Percentiles rank a stretch among this genome's conserved stretches.
Evolutionary conservation across 2,329 filamentous ascomycete genomes (phyloP).

Genomic region (Immersiporthe knoxdaviesiana): DNA sequence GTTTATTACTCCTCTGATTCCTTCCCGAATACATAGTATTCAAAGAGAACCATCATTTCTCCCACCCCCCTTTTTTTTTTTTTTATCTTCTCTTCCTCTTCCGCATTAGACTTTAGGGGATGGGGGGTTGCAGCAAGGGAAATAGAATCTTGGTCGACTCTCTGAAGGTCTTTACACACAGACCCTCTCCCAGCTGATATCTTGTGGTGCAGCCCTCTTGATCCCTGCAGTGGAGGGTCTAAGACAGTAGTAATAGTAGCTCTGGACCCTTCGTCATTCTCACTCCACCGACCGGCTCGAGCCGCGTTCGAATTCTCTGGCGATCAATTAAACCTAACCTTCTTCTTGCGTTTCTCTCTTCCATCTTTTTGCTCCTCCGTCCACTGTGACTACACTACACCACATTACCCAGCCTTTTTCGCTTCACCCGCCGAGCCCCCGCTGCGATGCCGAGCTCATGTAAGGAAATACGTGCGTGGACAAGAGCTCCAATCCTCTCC

Average conservation of each 20-base stretch:
- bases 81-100: too few relatives aligned
- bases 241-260: background rate
- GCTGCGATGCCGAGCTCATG: constrained; percentile 85
- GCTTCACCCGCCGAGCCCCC: background rate
- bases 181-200: background rate
- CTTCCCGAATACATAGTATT: background rate
- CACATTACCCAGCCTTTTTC: background rate
- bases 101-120: too few relatives aligned
- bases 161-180: too few relatives aligned
- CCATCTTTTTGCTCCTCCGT: background rate
- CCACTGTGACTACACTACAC: background rate
- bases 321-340: background rate
- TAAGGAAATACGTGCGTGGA: constrained; percentile 84
- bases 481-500: background rate
- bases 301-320: constrained; percentile 4
- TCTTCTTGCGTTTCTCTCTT: background rate
- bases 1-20: too few relatives aligned
- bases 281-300: background rate
- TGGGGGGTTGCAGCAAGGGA: too few relatives aligned
- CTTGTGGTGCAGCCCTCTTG: background rate
- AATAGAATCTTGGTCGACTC: too few relatives aligned
- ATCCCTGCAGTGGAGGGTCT: background rate
- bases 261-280: background rate
- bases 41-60: background rate
- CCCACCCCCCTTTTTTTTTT: too few relatives aligned